phyloP scores from a whole-genome alignment of 2,329 filamentous ascomycete species.

The Fusarium longipes region DNA sequence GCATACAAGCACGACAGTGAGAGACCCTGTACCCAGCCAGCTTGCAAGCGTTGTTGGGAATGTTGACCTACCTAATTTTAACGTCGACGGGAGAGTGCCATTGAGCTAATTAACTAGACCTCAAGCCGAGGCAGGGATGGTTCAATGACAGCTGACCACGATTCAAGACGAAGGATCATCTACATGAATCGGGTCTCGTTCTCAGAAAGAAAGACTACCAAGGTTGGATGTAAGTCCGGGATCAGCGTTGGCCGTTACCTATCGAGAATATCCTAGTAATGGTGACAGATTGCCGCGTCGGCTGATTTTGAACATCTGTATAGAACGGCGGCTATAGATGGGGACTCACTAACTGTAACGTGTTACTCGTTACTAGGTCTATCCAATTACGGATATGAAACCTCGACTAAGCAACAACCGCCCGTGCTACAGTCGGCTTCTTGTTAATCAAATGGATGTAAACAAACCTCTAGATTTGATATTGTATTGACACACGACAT shows the following conservation, averaged over 20 bases:
- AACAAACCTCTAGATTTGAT: slow-evolving; percentile 19
- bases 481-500: slow-evolving; percentile 39
- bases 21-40: slow-evolving; percentile 5
- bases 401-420: slow-evolving; percentile 13
- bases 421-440: neutral
- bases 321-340: neutral
- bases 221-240: slow-evolving; percentile 17
- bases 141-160: slow-evolving; percentile 16
- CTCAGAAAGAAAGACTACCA: slow-evolving; percentile 3
- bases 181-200: slow-evolving; percentile 39
- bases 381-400: slow-evolving; percentile 12
- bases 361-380: neutral
- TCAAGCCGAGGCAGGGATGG: slow-evolving; percentile 16
- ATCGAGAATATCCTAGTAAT: slow-evolving; percentile 16
- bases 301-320: slow-evolving; percentile 12
- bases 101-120: slow-evolving; percentile 5
- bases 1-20: neutral
- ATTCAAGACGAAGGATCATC: slow-evolving; percentile 40
- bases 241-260: slow-evolving; percentile 29
- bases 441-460: slow-evolving; percentile 7
- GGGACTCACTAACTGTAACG: neutral
- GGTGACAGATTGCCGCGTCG: slow-evolving; percentile 24
- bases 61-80: neutral
- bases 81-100: slow-evolving; percentile 4
- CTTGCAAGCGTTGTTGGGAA: neutral